Base-by-base conservation (phyloP, 1,284 basidiomycete genomes). In the Puccinia novopanici region DNA sequence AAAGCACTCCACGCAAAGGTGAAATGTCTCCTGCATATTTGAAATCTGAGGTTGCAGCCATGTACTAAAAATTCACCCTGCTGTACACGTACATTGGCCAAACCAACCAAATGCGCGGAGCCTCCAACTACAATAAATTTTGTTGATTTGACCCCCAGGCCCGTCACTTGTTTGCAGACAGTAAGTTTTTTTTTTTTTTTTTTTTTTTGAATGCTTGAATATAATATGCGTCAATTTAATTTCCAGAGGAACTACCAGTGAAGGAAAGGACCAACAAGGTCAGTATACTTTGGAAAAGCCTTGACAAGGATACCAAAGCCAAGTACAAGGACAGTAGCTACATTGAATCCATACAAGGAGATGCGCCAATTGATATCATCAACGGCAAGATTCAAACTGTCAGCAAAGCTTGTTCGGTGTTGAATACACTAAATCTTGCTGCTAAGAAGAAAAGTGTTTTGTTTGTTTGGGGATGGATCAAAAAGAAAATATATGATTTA, bases 71-170 rank as follows among this genome's bases (percentile, higher is more conserved):
- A 24, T 65, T 65, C 17, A 17, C 61, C 4, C 24, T 65, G 2
- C 12, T 65, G 10, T 65, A 65, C 19, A 65, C 34, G 19, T 24
- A 65, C n/a, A 22, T 65, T 65, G 40, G 61, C 34, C 61, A 65
- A 27, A 37, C 30, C 8, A 65, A 65, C n/a, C 34, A 24, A 45
- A 65, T 65, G 61, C n/a, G 34, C 6, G 61, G 61, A 19, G 24
- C 61, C 15, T 40, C 61, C 2, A 65, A 27, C 24, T 65, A 65
- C 61, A 65, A 65, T 34, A 65, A 65, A 10, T 65, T 65, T 34
- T 65, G 34, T n/a, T n/a, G 34, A 30, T 65, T 65, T 40, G 34
- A 65, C 40, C 30, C 61, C 12, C 17, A n/a, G 61, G 61, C 34
- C 24, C 15, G n/a, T 10, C 30, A 13, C 37, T 40, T 65, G 3